Evolutionary conservation across 495 filamentous ascomycete genomes (phyloP).

Genomic region (Aspergillus ostianus): DNA sequence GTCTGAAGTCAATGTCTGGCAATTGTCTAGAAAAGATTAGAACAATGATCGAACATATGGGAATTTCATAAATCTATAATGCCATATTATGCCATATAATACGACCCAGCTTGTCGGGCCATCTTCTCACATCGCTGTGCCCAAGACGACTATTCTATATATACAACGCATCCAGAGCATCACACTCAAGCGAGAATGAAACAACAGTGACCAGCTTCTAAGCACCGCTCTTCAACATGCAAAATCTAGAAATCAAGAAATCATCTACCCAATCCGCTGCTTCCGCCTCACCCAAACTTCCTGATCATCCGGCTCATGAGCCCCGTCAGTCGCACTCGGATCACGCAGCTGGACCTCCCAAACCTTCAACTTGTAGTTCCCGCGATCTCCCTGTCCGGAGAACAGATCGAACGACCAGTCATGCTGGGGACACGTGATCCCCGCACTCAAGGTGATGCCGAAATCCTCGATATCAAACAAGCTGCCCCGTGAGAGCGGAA

Average conservation of each 20-base stretch:
- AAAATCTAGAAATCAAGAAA: not conserved
- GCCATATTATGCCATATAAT: too few species aligned
- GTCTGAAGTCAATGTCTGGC: too few species aligned
- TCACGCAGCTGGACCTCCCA: constrained; percentile 60
- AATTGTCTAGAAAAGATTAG: too few species aligned
- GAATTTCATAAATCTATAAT: too few species aligned
- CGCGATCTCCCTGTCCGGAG: constrained; percentile 52
- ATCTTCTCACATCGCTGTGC: too few species aligned
- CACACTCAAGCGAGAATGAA: too few species aligned
- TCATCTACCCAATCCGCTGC: constrained; percentile 35
- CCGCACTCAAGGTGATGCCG: constrained; percentile 45
- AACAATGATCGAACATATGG: too few species aligned
- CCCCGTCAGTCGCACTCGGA: constrained; percentile 27
- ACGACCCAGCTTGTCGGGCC: too few species aligned
- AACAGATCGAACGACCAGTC: constrained; percentile 62
- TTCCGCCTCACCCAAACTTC: constrained; percentile 56
- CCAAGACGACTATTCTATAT: too few species aligned
- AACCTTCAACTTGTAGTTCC: constrained; percentile 55
- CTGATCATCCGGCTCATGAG: constrained; percentile 29
- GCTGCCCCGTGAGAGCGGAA: constrained; percentile 52
- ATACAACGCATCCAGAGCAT: too few species aligned
- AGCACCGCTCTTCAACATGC: too few species aligned
- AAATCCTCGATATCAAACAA: constrained; percentile 66
- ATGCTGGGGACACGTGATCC: constrained; percentile 60
- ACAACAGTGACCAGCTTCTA: too few species aligned